Conservation (phyloP, 345 rosid species). For the Salix koriyanagi region DNA sequence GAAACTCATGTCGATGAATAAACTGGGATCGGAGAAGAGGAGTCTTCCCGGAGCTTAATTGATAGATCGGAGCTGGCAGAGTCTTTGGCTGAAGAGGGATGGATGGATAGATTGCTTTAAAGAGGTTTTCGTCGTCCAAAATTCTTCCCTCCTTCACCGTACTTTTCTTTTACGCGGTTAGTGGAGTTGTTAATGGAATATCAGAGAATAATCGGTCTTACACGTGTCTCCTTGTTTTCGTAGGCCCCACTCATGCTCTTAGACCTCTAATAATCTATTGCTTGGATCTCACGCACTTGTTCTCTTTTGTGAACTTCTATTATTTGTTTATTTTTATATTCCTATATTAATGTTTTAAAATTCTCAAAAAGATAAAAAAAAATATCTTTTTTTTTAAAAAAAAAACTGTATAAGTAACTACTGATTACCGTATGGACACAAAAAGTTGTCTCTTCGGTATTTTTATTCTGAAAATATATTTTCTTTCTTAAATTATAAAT, state of each 20-base stretch:
- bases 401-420: no score
- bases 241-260: background rate
- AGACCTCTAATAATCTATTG: no score
- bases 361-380: no score
- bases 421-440: no score
- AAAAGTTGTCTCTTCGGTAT: no score
- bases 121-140: background rate
- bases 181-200: background rate
- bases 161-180: background rate
- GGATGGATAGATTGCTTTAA: background rate
- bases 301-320: no score
- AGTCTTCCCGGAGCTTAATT: background rate
- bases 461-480: no score
- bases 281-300: no score
- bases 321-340: no score
- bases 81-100: background rate
- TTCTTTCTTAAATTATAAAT: no score
- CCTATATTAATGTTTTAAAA: no score
- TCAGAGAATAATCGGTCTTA: background rate
- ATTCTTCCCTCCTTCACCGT: background rate
- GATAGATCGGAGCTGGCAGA: background rate
- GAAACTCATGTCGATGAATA: conserved; percentile 51
- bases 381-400: no score
- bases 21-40: conserved; percentile 4
- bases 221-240: background rate